These are phyloP conservation scores for Fimicolochytrium jonesii DNA, from an alignment of 192 early-diverging fungal genomes.

Conservation along the genomic window DNA sequence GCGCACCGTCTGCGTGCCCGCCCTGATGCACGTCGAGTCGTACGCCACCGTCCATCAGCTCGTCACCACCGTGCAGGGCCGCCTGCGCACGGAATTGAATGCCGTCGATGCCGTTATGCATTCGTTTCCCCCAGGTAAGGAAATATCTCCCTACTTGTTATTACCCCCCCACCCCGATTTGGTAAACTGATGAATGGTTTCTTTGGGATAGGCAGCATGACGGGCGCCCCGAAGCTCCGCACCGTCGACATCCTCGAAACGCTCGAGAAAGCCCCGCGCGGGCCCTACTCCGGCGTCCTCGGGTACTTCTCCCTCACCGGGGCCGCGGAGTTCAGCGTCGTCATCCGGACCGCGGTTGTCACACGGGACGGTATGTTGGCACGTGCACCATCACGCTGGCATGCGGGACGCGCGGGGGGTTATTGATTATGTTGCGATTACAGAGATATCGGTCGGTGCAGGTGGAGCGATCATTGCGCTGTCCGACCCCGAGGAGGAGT, in stretches of 20 bases:
- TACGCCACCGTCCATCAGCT: conserved; percentile 91
- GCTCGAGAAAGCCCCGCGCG: conserved; percentile 68
- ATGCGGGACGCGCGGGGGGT: no score
- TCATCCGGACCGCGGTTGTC: conserved; percentile 86
- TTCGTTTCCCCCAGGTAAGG: conserved; percentile 79
- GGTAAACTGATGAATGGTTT: no score
- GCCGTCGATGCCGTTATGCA: conserved; percentile 65
- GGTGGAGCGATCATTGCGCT: conserved; percentile 92
- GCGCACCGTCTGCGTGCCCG: conserved; percentile 67
- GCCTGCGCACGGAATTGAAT: conserved; percentile 54
- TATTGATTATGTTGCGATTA: no score
- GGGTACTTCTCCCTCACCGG: conserved; percentile 78
- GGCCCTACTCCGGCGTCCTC: conserved; percentile 84
- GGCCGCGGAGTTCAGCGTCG: conserved; percentile 73
- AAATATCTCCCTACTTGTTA: background rate
- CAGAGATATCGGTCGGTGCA: conserved; percentile 75
- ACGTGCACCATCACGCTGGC: no score
- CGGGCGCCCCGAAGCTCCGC: conserved; percentile 91
- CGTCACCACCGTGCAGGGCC: conserved; percentile 72
- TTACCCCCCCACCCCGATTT: background rate
- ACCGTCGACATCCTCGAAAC: conserved; percentile 73
- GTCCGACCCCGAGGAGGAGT: conserved; percentile 81
- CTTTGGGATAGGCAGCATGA: conserved; percentile 93
- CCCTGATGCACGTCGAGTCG: conserved; percentile 83
- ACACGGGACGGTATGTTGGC: no score